Evolutionary conservation across 305 asterid species (phyloP).

Genomic region (Ajuga reptans): DNA sequence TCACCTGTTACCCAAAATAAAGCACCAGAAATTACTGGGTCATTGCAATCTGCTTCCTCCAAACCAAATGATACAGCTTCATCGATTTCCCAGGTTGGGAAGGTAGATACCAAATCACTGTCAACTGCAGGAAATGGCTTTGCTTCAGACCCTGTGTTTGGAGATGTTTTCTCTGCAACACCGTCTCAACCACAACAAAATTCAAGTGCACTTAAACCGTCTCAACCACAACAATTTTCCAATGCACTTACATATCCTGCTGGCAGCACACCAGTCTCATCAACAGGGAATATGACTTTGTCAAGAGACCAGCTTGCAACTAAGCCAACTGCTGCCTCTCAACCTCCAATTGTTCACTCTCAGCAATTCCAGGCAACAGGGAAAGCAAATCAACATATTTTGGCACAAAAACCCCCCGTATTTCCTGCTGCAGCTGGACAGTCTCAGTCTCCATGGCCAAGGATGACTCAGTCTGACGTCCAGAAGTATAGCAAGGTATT

Average conservation of each 20-base stretch:
- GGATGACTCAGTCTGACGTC: constrained; percentile 62
- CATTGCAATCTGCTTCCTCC: constrained; percentile 40
- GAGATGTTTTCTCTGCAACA: constrained; percentile 54
- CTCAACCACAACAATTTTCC: constrained; percentile 16
- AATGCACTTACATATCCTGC: constrained; percentile 29
- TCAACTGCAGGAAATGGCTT: constrained; percentile 53
- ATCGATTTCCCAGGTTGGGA: constrained; percentile 34
- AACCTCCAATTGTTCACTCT: constrained; percentile 32
- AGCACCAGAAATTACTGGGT: constrained; percentile 36
- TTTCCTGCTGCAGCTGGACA: constrained; percentile 46
- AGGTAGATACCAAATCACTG: constrained; percentile 36
- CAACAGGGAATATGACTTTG: constrained; percentile 26
- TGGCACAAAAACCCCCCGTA: constrained; percentile 36
- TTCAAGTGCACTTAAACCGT: constrained; percentile 18
- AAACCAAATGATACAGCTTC: constrained; percentile 31
- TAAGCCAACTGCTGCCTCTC: constrained; percentile 32
- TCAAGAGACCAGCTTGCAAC: constrained; percentile 30
- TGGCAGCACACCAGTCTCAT: constrained; percentile 32
- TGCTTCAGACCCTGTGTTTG: constrained; percentile 45
- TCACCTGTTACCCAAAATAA: constrained; percentile 38
- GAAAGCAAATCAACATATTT: constrained; percentile 42
- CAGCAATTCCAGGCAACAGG: constrained; percentile 34
- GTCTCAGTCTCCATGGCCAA: constrained; percentile 80
- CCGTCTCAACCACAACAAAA: constrained; percentile 34
- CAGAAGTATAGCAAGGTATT: constrained; percentile 78